A percentile compares a stretch with the other conserved stretches of the same genome.
phyloP scores from a whole-genome alignment of 2,329 filamentous ascomycete genomes.

The Berkeleyomyces basicola region DNA sequence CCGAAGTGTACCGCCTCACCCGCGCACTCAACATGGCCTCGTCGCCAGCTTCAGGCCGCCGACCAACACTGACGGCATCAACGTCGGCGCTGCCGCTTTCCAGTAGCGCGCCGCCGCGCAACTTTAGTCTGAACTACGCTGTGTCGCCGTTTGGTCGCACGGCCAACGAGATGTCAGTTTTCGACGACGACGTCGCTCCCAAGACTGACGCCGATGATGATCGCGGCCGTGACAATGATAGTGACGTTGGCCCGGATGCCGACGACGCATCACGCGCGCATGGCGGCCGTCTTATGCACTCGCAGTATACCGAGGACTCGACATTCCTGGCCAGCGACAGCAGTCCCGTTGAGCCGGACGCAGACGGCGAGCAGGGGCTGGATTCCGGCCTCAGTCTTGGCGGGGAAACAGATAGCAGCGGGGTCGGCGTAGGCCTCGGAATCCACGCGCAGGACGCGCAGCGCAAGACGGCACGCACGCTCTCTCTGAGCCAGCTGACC shows the following conservation, averaged over 20 bases:
- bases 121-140: slow-evolving; percentile 11
- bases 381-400: not conserved
- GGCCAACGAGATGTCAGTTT: not conserved
- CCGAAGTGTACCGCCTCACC: slow-evolving; percentile 36
- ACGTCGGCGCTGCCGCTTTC: slow-evolving; percentile 18
- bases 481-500: slow-evolving; percentile 47
- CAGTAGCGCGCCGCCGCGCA: slow-evolving; percentile 27
- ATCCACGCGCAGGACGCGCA: slow-evolving; percentile 15
- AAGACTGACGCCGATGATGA: not conserved
- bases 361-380: slow-evolving; percentile 12
- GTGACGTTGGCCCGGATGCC: slow-evolving; percentile 15
- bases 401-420: not conserved
- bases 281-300: slow-evolving; percentile 21
- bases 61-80: slow-evolving; percentile 19
- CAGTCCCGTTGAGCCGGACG: slow-evolving; percentile 13
- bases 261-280: slow-evolving; percentile 14
- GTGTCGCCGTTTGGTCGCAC: not conserved
- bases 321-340: slow-evolving; percentile 9
- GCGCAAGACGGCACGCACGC: slow-evolving; percentile 42
- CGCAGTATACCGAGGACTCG: slow-evolving; percentile 14
- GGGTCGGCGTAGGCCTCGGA: not conserved
- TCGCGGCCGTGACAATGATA: slow-evolving; percentile 19
- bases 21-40: slow-evolving; percentile 27
- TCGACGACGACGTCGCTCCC: not conserved
- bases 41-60: slow-evolving; percentile 19